These are phyloP conservation scores for Salisapilia sapeloensis DNA, from an alignment of 352 stramenopile genomes.

Conservation along the genomic window DNA sequence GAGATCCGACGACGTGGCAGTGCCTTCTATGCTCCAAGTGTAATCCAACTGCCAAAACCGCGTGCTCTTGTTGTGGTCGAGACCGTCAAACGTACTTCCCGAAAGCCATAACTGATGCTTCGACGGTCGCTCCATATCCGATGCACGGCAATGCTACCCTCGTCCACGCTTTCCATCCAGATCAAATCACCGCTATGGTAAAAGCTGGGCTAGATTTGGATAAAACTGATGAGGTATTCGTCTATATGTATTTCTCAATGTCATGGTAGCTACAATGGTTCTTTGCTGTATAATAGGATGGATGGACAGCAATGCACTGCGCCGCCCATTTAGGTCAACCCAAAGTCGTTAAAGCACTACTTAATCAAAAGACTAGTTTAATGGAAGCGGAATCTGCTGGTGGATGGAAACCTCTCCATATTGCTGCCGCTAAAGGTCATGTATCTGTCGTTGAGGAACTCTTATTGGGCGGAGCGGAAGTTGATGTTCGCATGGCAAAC, in stretches of 20 bases:
- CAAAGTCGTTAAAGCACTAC: conserved; percentile 7
- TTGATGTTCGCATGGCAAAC: conserved; percentile 7
- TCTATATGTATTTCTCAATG: neutral
- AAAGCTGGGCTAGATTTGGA: conserved; percentile 9
- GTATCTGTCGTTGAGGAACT: conserved; percentile 15
- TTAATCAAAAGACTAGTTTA: neutral
- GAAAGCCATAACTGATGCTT: conserved; percentile 5
- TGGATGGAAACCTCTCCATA: conserved; percentile 18
- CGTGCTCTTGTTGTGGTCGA: conserved; percentile 11
- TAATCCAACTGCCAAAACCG: conserved; percentile 6
- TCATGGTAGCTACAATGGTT: neutral
- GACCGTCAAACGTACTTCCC: conserved; percentile 9
- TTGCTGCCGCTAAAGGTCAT: conserved; percentile 10
- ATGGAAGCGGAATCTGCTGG: conserved; percentile 7
- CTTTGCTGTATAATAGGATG: conserved; percentile 5
- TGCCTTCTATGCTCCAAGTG: conserved; percentile 23
- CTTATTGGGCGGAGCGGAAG: conserved; percentile 9
- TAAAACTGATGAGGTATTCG: conserved; percentile 10
- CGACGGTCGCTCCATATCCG: conserved; percentile 8
- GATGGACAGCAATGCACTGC: conserved; percentile 18
- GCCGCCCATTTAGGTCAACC: conserved; percentile 12
- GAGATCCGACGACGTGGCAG: conserved; percentile 13
- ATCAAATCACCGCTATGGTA: conserved; percentile 8
- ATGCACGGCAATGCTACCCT: conserved; percentile 12
- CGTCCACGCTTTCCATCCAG: conserved; percentile 8